These are phyloP conservation scores for Umbilicaria muhlenbergii DNA, from an alignment of 495 filamentous ascomycete genomes.

Conservation along the genomic window DNA sequence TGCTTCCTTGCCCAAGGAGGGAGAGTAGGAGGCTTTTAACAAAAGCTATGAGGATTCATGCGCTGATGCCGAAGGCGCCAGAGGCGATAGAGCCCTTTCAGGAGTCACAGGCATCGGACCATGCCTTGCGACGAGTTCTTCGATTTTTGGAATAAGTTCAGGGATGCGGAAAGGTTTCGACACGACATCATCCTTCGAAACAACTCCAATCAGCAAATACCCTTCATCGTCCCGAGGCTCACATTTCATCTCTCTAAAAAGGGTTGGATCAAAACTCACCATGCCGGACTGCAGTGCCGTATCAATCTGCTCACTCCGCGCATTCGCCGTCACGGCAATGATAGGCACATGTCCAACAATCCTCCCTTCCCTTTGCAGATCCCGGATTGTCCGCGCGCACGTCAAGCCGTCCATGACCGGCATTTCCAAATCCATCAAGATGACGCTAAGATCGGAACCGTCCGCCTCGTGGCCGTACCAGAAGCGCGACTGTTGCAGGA, in stretches of 20 bases:
- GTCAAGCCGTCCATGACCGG: conserved; percentile 67
- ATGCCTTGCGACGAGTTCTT: conserved; percentile 1
- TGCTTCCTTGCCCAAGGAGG: background rate
- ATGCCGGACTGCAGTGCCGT: conserved; percentile 54
- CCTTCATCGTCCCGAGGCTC: background rate
- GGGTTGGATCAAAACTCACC: conserved; percentile 25
- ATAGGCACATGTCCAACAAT: conserved; percentile 48
- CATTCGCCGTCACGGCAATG: conserved; percentile 67
- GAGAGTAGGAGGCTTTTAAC: background rate
- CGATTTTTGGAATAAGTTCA: conserved; percentile 55
- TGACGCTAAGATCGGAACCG: conserved; percentile 36
- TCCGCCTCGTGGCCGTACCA: conserved; percentile 12
- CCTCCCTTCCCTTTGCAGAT: conserved; percentile 35
- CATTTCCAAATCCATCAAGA: conserved; percentile 80
- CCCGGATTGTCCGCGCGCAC: conserved; percentile 49
- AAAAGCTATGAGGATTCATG: background rate
- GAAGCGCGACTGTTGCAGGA: conserved; percentile 20
- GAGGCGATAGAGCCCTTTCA: background rate
- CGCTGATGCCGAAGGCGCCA: background rate
- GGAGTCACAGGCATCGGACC: background rate
- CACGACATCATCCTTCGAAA: conserved; percentile 58
- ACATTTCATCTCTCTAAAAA: too few relatives aligned
- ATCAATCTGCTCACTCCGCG: conserved; percentile 47
- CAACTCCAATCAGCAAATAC: background rate
- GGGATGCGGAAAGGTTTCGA: conserved; percentile 65